Evolutionary conservation across 441 rosid species (phyloP), one percentile per base, ranked within the genome.

Genomic region (Kokia cookei): DNA sequence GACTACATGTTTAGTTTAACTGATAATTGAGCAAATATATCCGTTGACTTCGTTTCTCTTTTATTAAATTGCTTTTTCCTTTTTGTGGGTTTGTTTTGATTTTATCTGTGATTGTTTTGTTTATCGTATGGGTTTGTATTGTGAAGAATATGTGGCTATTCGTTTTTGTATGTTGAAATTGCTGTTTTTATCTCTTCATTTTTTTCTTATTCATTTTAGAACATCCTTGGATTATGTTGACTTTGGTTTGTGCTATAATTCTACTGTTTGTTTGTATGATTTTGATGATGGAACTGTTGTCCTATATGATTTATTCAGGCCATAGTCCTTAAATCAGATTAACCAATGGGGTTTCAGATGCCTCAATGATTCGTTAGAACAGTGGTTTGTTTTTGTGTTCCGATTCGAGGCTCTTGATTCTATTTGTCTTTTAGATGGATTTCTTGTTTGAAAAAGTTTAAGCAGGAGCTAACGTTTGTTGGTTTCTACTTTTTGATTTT

Each of bases 31-130:
- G 35, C 55, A 50, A 50, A 50, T 14, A 50, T 50, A 32, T 50
- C 47, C 65, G 69, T 77, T 69, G 76, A 76, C 76, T 66, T 77
- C 63, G 43, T 53, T 48, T 51, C 19, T 4, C 26, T 17, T 7
- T 57, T 51, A 11, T 53, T 63, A 43, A 37, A 37, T 58, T 40
- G 48, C 27, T 3, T 62, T n/a, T 62, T 62, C 3, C 1, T 37
- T 37, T 37, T 62, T 35, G 1, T 14, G n/a, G 40, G 62, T 17
- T n/a, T 62, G 14, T 62, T 62, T 62, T 35, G 14, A 35, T 62
- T 35, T 35, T 40, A 62, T 35, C 26, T 62, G 22, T 62, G 35
- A 3, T 61, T 61, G 19, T 14, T 32, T 61, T 61, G 11, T 27
- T 58, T 51, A 2, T 58, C 9, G 42, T 24, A 12, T 58, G 62